Evolutionary conservation across 192 early-diverging fungal genomes (phyloP).

Genomic region (Kickxella alabastrina): DNA sequence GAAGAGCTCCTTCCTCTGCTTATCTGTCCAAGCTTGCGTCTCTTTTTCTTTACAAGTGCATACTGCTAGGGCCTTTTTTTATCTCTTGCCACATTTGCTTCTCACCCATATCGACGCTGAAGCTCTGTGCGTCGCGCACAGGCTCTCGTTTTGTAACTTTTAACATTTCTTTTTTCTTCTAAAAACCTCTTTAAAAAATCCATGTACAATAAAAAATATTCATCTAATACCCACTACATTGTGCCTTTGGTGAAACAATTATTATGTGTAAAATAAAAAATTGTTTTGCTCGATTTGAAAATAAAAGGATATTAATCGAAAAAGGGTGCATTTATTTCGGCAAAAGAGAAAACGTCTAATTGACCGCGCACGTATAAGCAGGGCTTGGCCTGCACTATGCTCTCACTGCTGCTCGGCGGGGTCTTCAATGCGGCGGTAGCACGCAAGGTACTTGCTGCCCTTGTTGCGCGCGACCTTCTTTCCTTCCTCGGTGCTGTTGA

Average conservation of each 20-base stretch:
- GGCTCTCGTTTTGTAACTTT: background rate
- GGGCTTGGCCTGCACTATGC: no score
- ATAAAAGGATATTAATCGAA: background rate
- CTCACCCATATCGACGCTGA: background rate
- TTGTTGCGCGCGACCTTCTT: conserved; percentile 97
- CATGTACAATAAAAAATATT: no score
- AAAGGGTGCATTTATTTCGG: no score
- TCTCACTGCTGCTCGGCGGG: conserved; percentile 22
- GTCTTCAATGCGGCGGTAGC: conserved; percentile 71
- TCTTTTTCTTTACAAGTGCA: background rate
- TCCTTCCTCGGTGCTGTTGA: conserved; percentile 93
- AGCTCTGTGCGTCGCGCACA: background rate
- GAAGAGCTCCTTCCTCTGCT: no score
- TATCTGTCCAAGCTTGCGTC: background rate
- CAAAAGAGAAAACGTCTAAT: no score
- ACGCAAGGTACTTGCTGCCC: conserved; percentile 91
- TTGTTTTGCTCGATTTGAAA: background rate
- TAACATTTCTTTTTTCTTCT: background rate
- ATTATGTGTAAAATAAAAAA: conserved; percentile 39
- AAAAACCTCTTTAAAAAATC: no score
- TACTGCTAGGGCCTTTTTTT: no score
- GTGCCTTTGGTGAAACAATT: conserved; percentile 10
- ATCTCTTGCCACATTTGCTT: background rate
- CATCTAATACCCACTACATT: background rate
- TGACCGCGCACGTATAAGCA: no score